Conservation (phyloP, 352 stramenopile species). For the Thalassiosira mediterranea region DNA sequence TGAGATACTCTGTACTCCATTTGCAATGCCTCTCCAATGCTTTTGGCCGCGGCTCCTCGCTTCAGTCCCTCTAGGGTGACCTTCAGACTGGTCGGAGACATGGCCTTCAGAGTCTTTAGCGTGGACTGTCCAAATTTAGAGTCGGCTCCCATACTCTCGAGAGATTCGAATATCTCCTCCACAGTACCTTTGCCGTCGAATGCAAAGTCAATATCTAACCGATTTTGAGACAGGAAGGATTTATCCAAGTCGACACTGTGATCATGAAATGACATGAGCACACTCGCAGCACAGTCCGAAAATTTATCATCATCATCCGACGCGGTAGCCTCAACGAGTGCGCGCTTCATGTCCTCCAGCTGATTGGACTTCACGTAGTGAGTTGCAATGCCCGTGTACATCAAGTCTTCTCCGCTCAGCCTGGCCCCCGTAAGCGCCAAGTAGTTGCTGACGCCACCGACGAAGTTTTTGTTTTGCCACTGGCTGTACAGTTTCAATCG, state of each 20-base stretch:
- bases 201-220: conserved; percentile 89
- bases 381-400: conserved; percentile 94
- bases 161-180: conserved; percentile 76
- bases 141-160: conserved; percentile 52
- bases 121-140: conserved; percentile 85
- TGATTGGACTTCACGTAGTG: conserved; percentile 92
- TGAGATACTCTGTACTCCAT: conserved; percentile 91
- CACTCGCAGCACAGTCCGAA: conserved; percentile 35
- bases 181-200: conserved; percentile 86
- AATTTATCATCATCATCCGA: conserved; percentile 12
- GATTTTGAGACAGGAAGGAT: conserved; percentile 85
- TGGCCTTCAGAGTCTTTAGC: conserved; percentile 86
- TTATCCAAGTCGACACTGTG: conserved; percentile 41
- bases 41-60: conserved; percentile 83
- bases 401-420: conserved; percentile 86
- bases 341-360: conserved; percentile 89
- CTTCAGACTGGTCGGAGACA: conserved; percentile 93
- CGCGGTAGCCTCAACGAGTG: conserved; percentile 82
- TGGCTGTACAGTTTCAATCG: conserved; percentile 67
- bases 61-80: conserved; percentile 93
- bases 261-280: conserved; percentile 75
- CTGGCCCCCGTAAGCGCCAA: conserved; percentile 93
- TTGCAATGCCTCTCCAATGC: conserved; percentile 89
- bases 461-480: conserved; percentile 12
- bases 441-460: conserved; percentile 89